Evolutionary conservation across 2,329 filamentous ascomycete species (phyloP).

Genomic region (Trichoderma koningiopsis): DNA sequence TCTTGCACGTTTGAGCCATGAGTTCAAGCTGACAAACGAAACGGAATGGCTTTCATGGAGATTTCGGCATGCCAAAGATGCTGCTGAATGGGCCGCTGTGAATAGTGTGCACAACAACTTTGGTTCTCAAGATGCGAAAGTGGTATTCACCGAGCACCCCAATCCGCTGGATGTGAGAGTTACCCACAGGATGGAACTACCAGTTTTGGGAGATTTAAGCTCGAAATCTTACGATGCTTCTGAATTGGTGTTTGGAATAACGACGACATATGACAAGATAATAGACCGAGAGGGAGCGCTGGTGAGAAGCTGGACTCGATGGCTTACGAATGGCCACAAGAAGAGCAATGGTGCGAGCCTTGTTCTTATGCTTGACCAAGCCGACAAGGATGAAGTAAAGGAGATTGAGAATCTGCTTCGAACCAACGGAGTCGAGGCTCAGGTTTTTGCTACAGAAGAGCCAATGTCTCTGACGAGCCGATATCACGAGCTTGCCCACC

Average conservation of each 20-base stretch:
- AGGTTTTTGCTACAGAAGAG: slow-evolving; percentile 39
- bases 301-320: slow-evolving; percentile 48
- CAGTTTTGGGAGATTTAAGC: slow-evolving; percentile 36
- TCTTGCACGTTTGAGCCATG: slow-evolving; percentile 34
- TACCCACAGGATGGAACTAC: slow-evolving; percentile 38
- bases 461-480: slow-evolving; percentile 38
- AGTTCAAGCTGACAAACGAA: slow-evolving; percentile 36
- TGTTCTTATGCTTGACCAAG: slow-evolving; percentile 46
- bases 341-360: slow-evolving; percentile 48
- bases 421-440: slow-evolving; percentile 44
- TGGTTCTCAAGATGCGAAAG: slow-evolving; percentile 34
- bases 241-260: slow-evolving; percentile 47
- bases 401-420: slow-evolving; percentile 38
- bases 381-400: slow-evolving; percentile 38
- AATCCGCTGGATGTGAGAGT: slow-evolving; percentile 35
- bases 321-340: slow-evolving; percentile 47
- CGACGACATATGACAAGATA: slow-evolving; percentile 47
- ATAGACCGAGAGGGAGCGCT: slow-evolving; percentile 43
- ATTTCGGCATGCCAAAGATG: slow-evolving; percentile 36
- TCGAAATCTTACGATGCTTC: slow-evolving; percentile 39
- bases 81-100: slow-evolving; percentile 34
- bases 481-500: slow-evolving; percentile 44
- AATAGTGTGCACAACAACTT: slow-evolving; percentile 39
- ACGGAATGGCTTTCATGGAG: slow-evolving; percentile 41
- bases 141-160: slow-evolving; percentile 35